Conservation (phyloP, 2,329 filamentous ascomycete genomes). For the Chaetomium sp. region DNA sequence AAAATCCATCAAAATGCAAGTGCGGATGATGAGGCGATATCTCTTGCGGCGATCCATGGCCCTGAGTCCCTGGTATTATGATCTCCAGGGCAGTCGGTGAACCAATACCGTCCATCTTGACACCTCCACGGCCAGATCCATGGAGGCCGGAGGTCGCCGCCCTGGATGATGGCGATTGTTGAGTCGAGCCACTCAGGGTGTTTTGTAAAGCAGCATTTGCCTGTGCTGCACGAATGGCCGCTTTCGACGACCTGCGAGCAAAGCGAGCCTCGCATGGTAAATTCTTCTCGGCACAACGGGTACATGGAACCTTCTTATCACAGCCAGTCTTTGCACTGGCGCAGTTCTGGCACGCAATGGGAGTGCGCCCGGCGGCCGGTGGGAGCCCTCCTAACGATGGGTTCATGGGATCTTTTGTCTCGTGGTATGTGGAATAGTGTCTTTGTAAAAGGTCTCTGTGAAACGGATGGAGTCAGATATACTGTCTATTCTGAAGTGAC, state of each 20-base stretch:
- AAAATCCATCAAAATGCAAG: slow-evolving; percentile 30
- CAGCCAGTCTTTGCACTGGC: slow-evolving; percentile 46
- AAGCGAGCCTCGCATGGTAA: slow-evolving; percentile 43
- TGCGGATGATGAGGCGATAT: slow-evolving; percentile 31
- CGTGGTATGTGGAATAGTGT: slow-evolving; percentile 47
- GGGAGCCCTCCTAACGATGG: slow-evolving; percentile 38
- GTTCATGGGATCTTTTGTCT: slow-evolving; percentile 41
- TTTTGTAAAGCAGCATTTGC: slow-evolving; percentile 31
- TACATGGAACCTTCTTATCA: slow-evolving; percentile 44
- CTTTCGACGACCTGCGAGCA: slow-evolving; percentile 45
- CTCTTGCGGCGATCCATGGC: slow-evolving; percentile 26
- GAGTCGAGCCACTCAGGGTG: slow-evolving; percentile 20
- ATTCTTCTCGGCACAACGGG: slow-evolving; percentile 43
- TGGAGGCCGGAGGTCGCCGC: slow-evolving; percentile 32
- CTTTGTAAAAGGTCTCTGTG: slow-evolving; percentile 44
- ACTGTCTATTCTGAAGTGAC: not conserved
- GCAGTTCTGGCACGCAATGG: slow-evolving; percentile 45
- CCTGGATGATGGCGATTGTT: slow-evolving; percentile 21
- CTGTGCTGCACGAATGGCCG: slow-evolving; percentile 38
- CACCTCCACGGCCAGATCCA: slow-evolving; percentile 29
- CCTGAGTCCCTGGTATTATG: slow-evolving; percentile 24
- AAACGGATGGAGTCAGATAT: slow-evolving; percentile 6
- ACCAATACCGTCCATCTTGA: slow-evolving; percentile 25
- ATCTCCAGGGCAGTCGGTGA: slow-evolving; percentile 27
- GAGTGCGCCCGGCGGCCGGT: slow-evolving; percentile 36